A percentile compares a stretch with the other conserved stretches of the same genome.
phyloP scores from a whole-genome alignment of 257 asterid genomes.

The Perilla frutescens region DNA sequence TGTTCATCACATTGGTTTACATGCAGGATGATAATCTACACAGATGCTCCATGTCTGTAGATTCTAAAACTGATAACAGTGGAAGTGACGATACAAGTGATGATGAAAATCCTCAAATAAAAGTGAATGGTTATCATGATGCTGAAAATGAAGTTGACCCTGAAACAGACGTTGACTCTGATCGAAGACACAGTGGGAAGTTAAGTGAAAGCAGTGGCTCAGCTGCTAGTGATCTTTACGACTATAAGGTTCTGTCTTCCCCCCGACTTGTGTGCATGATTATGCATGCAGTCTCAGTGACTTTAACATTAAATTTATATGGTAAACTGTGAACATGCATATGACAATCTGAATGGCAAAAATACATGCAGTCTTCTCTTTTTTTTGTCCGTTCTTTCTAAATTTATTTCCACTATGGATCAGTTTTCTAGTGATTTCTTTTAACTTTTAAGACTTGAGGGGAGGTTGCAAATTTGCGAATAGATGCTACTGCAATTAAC shows the following conservation, averaged over 20 bases:
- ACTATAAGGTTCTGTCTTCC: slow-evolving; percentile 67
- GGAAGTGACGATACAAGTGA: slow-evolving; percentile 85
- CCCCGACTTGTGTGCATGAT: not conserved
- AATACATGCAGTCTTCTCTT: not conserved
- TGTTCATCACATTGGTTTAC: slow-evolving; percentile 27
- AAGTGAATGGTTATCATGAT: slow-evolving; percentile 89
- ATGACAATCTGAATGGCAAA: not conserved
- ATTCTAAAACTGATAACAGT: slow-evolving; percentile 81
- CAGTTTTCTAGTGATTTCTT: not conserved
- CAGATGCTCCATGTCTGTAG: slow-evolving; percentile 88
- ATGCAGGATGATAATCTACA: slow-evolving; percentile 84
- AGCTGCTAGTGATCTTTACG: slow-evolving; percentile 87
- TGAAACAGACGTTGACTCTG: slow-evolving; percentile 73
- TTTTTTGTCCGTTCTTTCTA: not conserved
- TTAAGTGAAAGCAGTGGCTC: slow-evolving; percentile 96
- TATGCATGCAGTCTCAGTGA: slow-evolving; percentile 16
- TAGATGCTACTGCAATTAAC: slow-evolving; percentile 6
- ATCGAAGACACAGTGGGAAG: slow-evolving; percentile 90
- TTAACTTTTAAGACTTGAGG: not conserved
- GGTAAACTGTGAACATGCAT: not conserved
- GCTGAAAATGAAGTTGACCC: slow-evolving; percentile 85
- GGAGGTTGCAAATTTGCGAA: not conserved
- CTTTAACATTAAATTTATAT: slow-evolving; percentile 10
- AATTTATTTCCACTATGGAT: not conserved
- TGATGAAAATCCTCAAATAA: slow-evolving; percentile 68